Percentiles rank a stretch among this genome's conserved stretches.
These are phyloP conservation scores for Cladorrhinum sp. DNA, from an alignment of 2,329 filamentous ascomycete genomes.

Conservation along the genomic window DNA sequence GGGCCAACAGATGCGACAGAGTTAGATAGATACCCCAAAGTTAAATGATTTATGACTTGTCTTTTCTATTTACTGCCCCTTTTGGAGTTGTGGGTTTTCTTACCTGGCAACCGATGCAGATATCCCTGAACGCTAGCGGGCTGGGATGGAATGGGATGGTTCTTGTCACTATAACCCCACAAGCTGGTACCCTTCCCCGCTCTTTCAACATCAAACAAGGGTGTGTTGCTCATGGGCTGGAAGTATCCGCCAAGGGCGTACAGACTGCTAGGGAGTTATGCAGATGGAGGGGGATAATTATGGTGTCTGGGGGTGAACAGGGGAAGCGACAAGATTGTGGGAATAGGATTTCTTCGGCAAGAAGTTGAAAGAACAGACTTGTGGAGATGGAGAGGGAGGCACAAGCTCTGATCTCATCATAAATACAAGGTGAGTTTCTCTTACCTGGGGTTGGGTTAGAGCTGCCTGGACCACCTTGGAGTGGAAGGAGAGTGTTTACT, in stretches of 20 bases:
- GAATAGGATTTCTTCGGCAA: conserved; percentile 51
- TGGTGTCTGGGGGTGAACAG: background rate
- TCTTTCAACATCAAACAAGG: conserved; percentile 48
- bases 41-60: conserved; percentile 24
- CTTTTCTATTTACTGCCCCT: background rate
- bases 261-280: conserved; percentile 22
- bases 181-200: background rate
- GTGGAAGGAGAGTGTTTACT: conserved; percentile 34
- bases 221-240: conserved; percentile 60
- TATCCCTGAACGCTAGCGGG: no score
- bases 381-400: background rate
- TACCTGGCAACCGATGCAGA: no score
- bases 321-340: conserved; percentile 42
- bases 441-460: conserved; percentile 37
- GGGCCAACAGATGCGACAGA: conserved; percentile 24
- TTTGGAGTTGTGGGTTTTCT: background rate
- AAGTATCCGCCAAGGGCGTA: conserved; percentile 42
- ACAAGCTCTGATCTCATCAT: conserved; percentile 47
- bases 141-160: background rate
- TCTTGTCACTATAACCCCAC: background rate
- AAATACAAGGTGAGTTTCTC: conserved; percentile 38
- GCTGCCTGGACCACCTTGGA: conserved; percentile 39
- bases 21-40: conserved; percentile 30
- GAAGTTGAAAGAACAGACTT: conserved; percentile 28
- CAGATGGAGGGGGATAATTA: conserved; percentile 8